phyloP scores from a whole-genome alignment of 306 rosid genomes.

The Rosa lucieae region DNA sequence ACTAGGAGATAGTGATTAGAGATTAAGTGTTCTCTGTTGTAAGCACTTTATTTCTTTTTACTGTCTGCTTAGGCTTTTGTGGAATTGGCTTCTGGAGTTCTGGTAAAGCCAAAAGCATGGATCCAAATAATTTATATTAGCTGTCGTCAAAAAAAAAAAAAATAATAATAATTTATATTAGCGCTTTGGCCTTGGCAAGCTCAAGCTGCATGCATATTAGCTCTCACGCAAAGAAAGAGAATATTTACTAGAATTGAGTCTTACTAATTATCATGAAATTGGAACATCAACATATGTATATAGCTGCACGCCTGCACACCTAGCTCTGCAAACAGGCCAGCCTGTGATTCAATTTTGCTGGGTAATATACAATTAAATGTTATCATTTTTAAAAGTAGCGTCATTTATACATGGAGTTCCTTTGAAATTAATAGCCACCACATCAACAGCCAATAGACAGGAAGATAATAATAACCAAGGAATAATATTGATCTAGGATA shows the following conservation, averaged over 20 bases:
- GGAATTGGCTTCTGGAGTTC: background rate
- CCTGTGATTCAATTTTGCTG: background rate
- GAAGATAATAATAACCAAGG: background rate
- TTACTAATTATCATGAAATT: background rate
- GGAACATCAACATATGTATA: background rate
- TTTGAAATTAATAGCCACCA: background rate
- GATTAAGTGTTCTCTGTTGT: background rate
- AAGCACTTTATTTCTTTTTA: background rate
- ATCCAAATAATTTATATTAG: background rate
- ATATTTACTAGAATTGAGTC: background rate
- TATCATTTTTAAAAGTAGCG: background rate
- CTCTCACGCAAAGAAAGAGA: background rate
- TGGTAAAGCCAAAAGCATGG: background rate
- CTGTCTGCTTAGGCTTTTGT: slow-evolving; percentile 2
- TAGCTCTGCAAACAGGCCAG: background rate
- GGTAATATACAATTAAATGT: background rate
- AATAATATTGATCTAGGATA: too few species aligned
- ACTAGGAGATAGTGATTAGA: background rate
- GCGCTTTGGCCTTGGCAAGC: background rate
- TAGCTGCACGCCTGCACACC: background rate
- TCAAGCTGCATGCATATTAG: background rate
- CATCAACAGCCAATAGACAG: background rate
- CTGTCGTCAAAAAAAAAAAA: too few species aligned
- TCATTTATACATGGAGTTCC: background rate
- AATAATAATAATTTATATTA: background rate